phyloP scores from a whole-genome alignment of 2,329 filamentous ascomycete species.

The Neonectria hederae region DNA sequence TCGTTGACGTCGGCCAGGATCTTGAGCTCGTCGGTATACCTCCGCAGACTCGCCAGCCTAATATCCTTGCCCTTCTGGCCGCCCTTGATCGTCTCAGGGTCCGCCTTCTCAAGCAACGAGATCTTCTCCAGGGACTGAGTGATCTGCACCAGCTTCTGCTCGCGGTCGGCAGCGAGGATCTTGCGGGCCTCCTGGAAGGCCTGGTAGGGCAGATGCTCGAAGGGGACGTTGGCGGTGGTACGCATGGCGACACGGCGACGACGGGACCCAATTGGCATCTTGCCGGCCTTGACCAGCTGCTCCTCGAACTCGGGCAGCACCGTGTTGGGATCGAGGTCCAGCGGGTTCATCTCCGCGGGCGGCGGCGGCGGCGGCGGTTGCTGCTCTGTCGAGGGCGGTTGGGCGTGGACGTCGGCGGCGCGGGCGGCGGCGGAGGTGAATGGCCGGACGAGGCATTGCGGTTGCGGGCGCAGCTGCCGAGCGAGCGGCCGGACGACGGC shows the following conservation, averaged over 20 bases:
- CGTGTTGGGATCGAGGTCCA: slow-evolving; percentile 72
- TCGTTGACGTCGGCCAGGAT: slow-evolving; percentile 95
- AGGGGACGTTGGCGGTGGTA: slow-evolving; percentile 75
- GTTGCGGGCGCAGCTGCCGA: slow-evolving; percentile 59
- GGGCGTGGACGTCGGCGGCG: slow-evolving; percentile 38
- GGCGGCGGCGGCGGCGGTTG: slow-evolving; percentile 18
- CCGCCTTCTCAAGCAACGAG: slow-evolving; percentile 68
- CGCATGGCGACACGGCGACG: slow-evolving; percentile 80
- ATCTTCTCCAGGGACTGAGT: slow-evolving; percentile 74
- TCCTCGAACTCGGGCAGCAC: slow-evolving; percentile 65
- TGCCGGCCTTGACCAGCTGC: slow-evolving; percentile 76
- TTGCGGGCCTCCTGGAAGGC: slow-evolving; percentile 96
- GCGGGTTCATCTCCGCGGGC: slow-evolving; percentile 45
- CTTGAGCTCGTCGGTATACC: slow-evolving; percentile 81
- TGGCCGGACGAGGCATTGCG: slow-evolving; percentile 50
- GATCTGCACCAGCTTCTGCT: slow-evolving; percentile 82
- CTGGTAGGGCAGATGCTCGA: slow-evolving; percentile 95
- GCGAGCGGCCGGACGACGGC: slow-evolving; percentile 66
- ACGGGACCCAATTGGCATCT: slow-evolving; percentile 82
- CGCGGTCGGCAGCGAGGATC: slow-evolving; percentile 80
- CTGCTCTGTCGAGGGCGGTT: slow-evolving; percentile 3
- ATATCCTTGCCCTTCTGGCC: slow-evolving; percentile 73
- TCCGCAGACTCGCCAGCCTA: slow-evolving; percentile 74
- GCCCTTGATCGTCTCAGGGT: slow-evolving; percentile 65
- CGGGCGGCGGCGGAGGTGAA: slow-evolving; percentile 48